Evolutionary conservation across 257 asterid species (phyloP).

Genomic region (Ligustrum vulgare): DNA sequence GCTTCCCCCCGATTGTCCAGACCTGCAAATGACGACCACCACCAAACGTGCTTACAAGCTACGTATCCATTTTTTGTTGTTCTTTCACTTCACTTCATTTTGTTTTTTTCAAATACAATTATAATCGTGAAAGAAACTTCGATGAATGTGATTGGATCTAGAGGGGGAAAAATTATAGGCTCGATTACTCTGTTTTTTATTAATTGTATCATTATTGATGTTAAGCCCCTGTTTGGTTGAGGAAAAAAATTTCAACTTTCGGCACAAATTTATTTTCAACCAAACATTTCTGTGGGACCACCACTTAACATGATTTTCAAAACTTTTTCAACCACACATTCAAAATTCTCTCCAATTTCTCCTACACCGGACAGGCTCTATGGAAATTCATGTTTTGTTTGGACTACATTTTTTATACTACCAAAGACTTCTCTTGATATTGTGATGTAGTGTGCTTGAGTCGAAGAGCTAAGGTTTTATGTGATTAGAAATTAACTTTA

Average conservation of each 20-base stretch:
- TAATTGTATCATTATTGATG: conserved; percentile 1
- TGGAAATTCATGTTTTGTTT: conserved; percentile 13
- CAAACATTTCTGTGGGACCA: no score
- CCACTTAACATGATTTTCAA: no score
- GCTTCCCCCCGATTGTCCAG: conserved; percentile 29
- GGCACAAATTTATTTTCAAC: no score
- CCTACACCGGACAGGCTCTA: no score
- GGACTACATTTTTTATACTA: conserved; percentile 8
- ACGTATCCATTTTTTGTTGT: conserved; percentile 69
- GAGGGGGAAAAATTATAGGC: conserved; percentile 14
- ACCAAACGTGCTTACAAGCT: conserved; percentile 98
- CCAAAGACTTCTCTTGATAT: neutral
- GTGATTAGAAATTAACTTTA: neutral
- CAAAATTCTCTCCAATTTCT: no score
- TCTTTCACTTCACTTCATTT: neutral
- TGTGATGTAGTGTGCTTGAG: neutral
- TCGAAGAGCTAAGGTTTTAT: neutral
- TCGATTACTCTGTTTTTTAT: conserved; percentile 6
- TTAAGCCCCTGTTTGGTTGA: neutral
- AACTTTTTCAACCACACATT: no score
- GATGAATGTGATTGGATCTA: conserved; percentile 34
- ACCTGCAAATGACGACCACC: conserved; percentile 54
- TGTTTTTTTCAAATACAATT: conserved; percentile 1
- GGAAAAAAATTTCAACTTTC: no score
- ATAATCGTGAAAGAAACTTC: conserved; percentile 13